Percentiles rank a stretch among this genome's conserved stretches.
Conservation (phyloP, 371 early-diverging fungal genomes). For the Mucor circinelloides region DNA sequence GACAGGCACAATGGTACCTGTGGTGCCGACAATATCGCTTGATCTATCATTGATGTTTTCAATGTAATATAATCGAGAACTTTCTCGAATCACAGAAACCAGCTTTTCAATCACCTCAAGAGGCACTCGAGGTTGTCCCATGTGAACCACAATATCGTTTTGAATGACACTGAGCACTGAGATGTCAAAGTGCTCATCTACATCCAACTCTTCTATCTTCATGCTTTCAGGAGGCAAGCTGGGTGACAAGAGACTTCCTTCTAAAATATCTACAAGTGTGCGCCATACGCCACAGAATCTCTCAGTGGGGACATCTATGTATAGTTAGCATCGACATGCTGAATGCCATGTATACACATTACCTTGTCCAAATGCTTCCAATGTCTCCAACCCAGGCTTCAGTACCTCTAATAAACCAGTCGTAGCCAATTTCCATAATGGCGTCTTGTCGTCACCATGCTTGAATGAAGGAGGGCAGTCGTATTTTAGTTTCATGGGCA, state of each 20-base stretch:
- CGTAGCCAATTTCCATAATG: conserved; percentile 77
- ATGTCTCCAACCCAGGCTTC: conserved; percentile 57
- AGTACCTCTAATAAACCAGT: conserved; percentile 68
- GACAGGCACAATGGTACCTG: conserved; percentile 66
- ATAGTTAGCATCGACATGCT: not conserved
- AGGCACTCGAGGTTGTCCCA: conserved; percentile 72
- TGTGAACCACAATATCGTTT: conserved; percentile 65
- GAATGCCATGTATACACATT: not conserved
- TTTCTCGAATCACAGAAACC: conserved; percentile 59
- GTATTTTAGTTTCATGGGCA: conserved; percentile 78
- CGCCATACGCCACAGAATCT: conserved; percentile 69
- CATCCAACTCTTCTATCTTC: conserved; percentile 69
- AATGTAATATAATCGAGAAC: conserved; percentile 55
- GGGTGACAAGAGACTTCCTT: conserved; percentile 72
- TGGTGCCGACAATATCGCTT: conserved; percentile 47
- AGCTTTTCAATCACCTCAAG: conserved; percentile 58
- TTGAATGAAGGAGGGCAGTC: conserved; percentile 75
- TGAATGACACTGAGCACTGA: conserved; percentile 68
- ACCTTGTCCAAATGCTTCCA: conserved; percentile 66
- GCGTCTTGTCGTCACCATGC: conserved; percentile 71
- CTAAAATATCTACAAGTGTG: conserved; percentile 68
- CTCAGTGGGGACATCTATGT: conserved; percentile 56
- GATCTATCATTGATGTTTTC: conserved; percentile 39
- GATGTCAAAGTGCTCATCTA: conserved; percentile 82
- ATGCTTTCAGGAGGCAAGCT: conserved; percentile 63